Percentiles rank a stretch among this genome's conserved stretches.
phyloP scores from a whole-genome alignment of 2,329 filamentous ascomycete genomes.

The Nemania sp. region DNA sequence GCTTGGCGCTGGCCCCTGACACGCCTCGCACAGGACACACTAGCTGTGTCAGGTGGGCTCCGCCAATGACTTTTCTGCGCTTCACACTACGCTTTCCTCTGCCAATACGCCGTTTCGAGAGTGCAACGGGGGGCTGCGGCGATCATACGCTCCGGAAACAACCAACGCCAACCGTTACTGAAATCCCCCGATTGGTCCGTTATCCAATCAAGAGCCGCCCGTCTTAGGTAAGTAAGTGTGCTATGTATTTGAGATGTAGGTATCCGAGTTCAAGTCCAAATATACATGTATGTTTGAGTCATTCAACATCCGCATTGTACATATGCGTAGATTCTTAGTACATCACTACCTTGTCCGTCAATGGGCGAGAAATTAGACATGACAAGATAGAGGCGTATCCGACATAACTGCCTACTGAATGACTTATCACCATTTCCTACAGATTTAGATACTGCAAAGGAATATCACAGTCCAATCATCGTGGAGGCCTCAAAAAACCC shows the following conservation, averaged over 20 bases:
- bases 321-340: neutral
- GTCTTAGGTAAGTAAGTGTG: neutral
- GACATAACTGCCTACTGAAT: too few relatives aligned
- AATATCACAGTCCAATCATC: neutral
- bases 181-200: slow-evolving; percentile 25
- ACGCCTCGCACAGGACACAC: slow-evolving; percentile 5
- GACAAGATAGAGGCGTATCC: neutral
- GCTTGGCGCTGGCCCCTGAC: slow-evolving; percentile 33
- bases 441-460: neutral
- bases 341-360: neutral
- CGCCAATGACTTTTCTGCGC: neutral
- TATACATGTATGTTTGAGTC: neutral
- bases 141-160: slow-evolving; percentile 30
- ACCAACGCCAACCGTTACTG: neutral
- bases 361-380: neutral
- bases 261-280: neutral
- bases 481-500: neutral
- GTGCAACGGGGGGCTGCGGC: neutral
- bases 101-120: slow-evolving; percentile 12
- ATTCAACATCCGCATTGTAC: neutral
- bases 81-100: too few relatives aligned
- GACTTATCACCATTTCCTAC: neutral
- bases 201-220: neutral
- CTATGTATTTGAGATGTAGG: too few relatives aligned
- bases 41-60: slow-evolving; percentile 20